A percentile compares a stretch with the other conserved stretches of the same genome.
Evolutionary conservation across 1,284 basidiomycete genomes (phyloP).

Genomic region (Vanrija humicola): DNA sequence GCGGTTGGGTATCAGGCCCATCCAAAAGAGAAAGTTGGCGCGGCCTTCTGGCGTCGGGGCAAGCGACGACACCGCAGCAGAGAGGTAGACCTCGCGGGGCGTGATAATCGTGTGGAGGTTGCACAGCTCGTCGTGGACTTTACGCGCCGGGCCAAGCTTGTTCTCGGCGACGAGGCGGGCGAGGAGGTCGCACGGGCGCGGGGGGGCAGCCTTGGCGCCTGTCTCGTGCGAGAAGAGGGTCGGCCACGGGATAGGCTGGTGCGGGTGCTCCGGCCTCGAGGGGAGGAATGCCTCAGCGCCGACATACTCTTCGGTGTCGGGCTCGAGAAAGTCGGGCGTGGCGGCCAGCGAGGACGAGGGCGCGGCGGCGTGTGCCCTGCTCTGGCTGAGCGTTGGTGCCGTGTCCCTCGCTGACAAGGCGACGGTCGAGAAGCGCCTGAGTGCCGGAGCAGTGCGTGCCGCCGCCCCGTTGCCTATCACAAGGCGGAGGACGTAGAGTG

Average conservation of each 20-base stretch:
- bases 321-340: slow-evolving; percentile 28
- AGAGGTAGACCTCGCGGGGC: slow-evolving; percentile 29
- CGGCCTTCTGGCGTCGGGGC: slow-evolving; percentile 8
- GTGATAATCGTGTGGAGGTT: slow-evolving; percentile 24
- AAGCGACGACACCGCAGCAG: slow-evolving; percentile 17
- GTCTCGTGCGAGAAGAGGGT: slow-evolving; percentile 26
- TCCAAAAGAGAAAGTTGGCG: slow-evolving; percentile 30
- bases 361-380: neutral
- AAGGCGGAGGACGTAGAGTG: slow-evolving; percentile 20
- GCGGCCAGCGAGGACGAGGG: neutral
- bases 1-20: slow-evolving; percentile 37
- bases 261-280: neutral
- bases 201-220: neutral
- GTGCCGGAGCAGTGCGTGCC: neutral
- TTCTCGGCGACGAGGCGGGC: slow-evolving; percentile 23
- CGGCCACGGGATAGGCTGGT: slow-evolving; percentile 36
- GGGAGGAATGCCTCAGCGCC: slow-evolving; percentile 24
- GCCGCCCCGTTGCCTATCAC: slow-evolving; percentile 1
- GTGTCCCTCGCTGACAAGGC: neutral
- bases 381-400: neutral
- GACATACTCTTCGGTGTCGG: slow-evolving; percentile 28
- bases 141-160: slow-evolving; percentile 20
- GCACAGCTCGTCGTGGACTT: slow-evolving; percentile 29
- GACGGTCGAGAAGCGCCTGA: slow-evolving; percentile 3
- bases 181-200: slow-evolving; percentile 28